phyloP scores from a whole-genome alignment of 331 rosid species.

The Cydonia oblonga region DNA sequence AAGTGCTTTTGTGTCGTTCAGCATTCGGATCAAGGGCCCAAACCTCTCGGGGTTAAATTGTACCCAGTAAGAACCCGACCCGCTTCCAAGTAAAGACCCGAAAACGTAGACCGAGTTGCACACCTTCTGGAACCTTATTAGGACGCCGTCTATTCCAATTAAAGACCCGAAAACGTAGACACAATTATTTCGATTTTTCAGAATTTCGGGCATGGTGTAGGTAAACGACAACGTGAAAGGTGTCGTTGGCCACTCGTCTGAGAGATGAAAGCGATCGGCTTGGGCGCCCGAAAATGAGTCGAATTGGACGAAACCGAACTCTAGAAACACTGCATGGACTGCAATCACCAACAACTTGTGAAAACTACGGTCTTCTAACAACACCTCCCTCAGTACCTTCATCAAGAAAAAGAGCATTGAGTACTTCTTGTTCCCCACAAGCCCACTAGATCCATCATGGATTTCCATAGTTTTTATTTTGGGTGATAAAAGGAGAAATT shows the following conservation, averaged over 20 bases:
- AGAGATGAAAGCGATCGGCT: too few relatives aligned
- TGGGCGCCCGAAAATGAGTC: slow-evolving; percentile 29
- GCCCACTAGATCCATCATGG: too few relatives aligned
- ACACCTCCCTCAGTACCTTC: slow-evolving; percentile 35
- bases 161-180: too few relatives aligned
- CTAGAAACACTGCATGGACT: slow-evolving; percentile 60
- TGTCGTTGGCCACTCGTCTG: neutral
- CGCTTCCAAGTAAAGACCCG: slow-evolving; percentile 32
- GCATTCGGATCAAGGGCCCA: slow-evolving; percentile 19
- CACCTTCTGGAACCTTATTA: slow-evolving; percentile 42
- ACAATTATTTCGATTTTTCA: neutral
- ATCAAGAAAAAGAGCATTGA: slow-evolving; percentile 37
- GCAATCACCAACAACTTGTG: slow-evolving; percentile 34
- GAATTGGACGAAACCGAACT: slow-evolving; percentile 60
- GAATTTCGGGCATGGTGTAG: slow-evolving; percentile 50
- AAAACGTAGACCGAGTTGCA: slow-evolving; percentile 40
- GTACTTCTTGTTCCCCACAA: slow-evolving; percentile 1
- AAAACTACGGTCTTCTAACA: slow-evolving; percentile 24
- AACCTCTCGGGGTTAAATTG: slow-evolving; percentile 24
- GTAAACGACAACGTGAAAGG: slow-evolving; percentile 29
- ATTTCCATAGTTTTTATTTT: too few relatives aligned
- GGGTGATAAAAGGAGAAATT: too few relatives aligned
- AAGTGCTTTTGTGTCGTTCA: slow-evolving; percentile 6
- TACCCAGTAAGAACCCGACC: slow-evolving; percentile 27
- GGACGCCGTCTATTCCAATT: slow-evolving; percentile 14